Conservation (phyloP, 768 basidiomycete species). For the Leccinum pellstonianum region DNA sequence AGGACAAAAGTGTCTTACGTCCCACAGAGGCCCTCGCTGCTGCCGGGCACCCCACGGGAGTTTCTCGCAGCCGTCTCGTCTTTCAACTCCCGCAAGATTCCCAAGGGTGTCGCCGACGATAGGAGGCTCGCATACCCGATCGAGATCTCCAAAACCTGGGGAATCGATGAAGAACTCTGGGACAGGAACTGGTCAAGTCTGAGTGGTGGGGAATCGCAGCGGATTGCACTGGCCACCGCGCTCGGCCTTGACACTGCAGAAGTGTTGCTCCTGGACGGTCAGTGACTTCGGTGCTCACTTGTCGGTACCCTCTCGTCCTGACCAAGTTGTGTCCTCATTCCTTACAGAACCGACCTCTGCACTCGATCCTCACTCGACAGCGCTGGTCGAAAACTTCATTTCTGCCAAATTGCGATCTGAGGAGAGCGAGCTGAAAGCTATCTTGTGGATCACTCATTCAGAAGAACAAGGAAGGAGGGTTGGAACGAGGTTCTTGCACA, state of each 20-base stretch:
- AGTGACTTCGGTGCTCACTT: conserved; percentile 17
- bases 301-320: background rate
- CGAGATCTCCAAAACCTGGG: conserved; percentile 63
- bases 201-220: conserved; percentile 85
- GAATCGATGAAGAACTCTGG: conserved; percentile 69
- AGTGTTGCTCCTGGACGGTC: conserved; percentile 78
- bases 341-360: conserved; percentile 84
- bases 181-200: conserved; percentile 74
- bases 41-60: conserved; percentile 75
- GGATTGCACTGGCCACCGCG: conserved; percentile 76
- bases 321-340: background rate
- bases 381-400: conserved; percentile 64
- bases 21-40: conserved; percentile 84
- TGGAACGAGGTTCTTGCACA: conserved; percentile 64
- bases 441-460: conserved; percentile 89
- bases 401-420: conserved; percentile 47
- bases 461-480: conserved; percentile 74
- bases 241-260: conserved; percentile 74
- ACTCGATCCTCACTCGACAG: conserved; percentile 66
- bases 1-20: conserved; percentile 82
- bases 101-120: conserved; percentile 22
- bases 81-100: conserved; percentile 45
- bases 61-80: conserved; percentile 59
- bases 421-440: conserved; percentile 58
- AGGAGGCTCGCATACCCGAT: conserved; percentile 40